Evolutionary conservation across 2,329 filamentous ascomycete species (phyloP), one percentile per base, ranked within the genome.

Genomic region (Trichoderma brevicompactum): DNA sequence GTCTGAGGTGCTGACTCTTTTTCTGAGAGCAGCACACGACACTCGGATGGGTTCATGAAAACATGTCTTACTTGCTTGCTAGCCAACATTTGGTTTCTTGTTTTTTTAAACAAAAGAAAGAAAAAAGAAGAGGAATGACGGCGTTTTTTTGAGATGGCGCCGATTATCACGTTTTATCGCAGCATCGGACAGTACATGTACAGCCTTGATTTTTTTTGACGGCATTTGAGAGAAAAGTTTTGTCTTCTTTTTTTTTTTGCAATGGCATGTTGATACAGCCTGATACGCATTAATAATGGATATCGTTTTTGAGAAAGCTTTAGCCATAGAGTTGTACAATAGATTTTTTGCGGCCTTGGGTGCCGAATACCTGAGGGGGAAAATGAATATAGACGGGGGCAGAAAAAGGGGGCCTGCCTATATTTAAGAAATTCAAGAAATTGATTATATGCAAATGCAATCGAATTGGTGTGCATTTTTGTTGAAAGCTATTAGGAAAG

Each of bases 111-210:
- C 23, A 28, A 28, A 28, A 28, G 23, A 59, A 15, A 46, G 34
- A 36, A 19, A 17, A n/a, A 38, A 48, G 7, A n/a, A 17, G 19
- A 40, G n/a, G 34, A 41, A 28, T 12, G 12, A 19, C 10, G 19
- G 53, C 23, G 38, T 32, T n/a, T 15, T 15, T 19, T 8, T 40
- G n/a, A 53, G 36, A 23, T 34, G 34, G 38, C 43, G 43, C 43
- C 43, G 19, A 38, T 28, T 8, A 60, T 7, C 8, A 17, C 23
- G 8, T 58, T 28, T 38, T 49, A 28, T 5, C 17, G 44, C 34
- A 10, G 56, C 56, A 60, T 60, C 36, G 56, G 23, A 49, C 56
- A 49, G 34, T 32, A 38, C 41, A 46, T 28, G 23, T 28, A 23
- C 23, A 28, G 52, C 41, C 41, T 58, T 48, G 34, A 60, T 23